Evolutionary conservation across 257 asterid species (phyloP).

Genomic region (Euphrasia confusa): DNA sequence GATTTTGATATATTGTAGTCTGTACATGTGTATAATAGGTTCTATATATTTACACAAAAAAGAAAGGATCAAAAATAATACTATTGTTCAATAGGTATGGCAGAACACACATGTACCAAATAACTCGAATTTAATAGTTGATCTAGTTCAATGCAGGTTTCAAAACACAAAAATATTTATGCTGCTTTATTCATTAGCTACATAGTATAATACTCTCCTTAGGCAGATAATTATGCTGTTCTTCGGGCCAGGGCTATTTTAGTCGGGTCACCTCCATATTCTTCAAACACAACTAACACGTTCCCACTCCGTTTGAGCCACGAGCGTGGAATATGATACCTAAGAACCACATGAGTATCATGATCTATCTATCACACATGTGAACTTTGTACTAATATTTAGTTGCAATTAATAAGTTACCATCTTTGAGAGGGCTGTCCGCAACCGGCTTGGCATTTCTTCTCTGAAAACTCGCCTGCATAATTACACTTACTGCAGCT

Average conservation of each 20-base stretch:
- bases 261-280: constrained; percentile 69
- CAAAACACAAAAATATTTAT: no score
- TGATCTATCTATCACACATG: background rate
- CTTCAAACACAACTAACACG: constrained; percentile 66
- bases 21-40: no score
- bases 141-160: no score
- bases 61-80: no score
- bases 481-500: constrained; percentile 58
- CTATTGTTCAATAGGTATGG: no score
- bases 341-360: constrained; percentile 17
- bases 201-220: no score
- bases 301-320: constrained; percentile 73
- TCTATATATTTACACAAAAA: no score
- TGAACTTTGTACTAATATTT: no score
- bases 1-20: no score
- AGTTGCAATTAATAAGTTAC: constrained; percentile 24
- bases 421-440: constrained; percentile 81
- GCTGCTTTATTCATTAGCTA: no score
- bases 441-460: constrained; percentile 49
- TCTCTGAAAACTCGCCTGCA: constrained; percentile 51
- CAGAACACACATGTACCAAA: no score
- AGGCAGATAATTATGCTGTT: constrained; percentile 19
- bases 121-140: no score
- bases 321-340: constrained; percentile 73
- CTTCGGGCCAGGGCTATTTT: constrained; percentile 50